phyloP scores from a whole-genome alignment of 495 filamentous ascomycete genomes.

The Entonaema liquescens region DNA sequence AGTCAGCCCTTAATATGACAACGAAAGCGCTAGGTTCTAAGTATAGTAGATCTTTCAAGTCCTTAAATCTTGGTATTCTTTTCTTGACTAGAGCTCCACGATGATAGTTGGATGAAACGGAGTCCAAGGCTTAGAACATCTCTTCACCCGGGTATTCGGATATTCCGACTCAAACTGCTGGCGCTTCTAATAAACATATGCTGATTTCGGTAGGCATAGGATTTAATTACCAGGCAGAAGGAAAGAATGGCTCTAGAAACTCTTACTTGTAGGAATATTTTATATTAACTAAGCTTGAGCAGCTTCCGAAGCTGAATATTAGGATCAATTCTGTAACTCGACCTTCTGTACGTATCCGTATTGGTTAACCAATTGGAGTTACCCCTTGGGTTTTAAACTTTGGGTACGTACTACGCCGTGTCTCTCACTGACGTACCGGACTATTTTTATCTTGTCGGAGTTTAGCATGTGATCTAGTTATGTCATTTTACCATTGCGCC shows the following conservation, averaged over 20 bases:
- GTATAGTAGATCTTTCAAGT: background rate
- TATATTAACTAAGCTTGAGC: conserved; percentile 14
- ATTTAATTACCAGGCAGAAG: background rate
- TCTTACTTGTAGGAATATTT: background rate
- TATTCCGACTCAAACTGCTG: background rate
- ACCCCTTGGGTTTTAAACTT: conserved; percentile 1
- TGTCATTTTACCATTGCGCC: conserved; percentile 9
- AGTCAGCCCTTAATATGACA: background rate
- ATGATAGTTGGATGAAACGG: background rate
- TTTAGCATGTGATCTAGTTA: conserved; percentile 20
- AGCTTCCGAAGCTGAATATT: conserved; percentile 8
- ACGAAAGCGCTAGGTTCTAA: background rate
- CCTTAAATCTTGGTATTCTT: background rate
- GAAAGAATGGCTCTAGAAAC: background rate
- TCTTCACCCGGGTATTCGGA: background rate
- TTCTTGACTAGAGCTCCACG: background rate
- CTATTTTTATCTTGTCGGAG: conserved; percentile 22
- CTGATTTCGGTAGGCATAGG: background rate
- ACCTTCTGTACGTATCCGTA: background rate
- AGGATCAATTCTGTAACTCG: conserved; percentile 12
- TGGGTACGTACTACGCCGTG: conserved; percentile 1
- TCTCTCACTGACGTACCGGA: conserved; percentile 21
- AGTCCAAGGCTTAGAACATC: background rate
- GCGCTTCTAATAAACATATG: background rate
- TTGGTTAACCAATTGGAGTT: background rate